Evolutionary conservation across 208 protist species (phyloP).

Genomic region (Crithidia sp.): DNA sequence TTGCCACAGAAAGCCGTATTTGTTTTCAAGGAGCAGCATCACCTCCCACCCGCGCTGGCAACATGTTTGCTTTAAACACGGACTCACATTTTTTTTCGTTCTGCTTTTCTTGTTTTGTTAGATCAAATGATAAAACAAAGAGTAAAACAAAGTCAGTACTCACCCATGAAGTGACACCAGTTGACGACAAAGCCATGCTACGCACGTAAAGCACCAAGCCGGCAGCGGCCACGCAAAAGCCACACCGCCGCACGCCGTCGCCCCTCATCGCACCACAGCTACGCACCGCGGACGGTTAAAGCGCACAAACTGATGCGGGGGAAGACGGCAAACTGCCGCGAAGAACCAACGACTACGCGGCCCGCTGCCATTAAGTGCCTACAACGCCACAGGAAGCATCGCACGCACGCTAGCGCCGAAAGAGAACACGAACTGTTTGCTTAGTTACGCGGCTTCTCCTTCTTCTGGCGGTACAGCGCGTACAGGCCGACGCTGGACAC

Average conservation of each 20-base stretch:
- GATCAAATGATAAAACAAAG: neutral
- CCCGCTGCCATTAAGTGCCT: too few species aligned
- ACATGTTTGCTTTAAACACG: too few species aligned
- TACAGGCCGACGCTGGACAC: conserved; percentile 98
- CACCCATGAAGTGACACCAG: neutral
- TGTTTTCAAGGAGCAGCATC: too few species aligned
- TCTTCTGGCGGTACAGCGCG: conserved; percentile 98
- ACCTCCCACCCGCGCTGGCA: too few species aligned
- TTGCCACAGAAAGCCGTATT: too few species aligned
- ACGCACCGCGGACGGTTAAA: too few species aligned
- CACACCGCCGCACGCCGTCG: too few species aligned
- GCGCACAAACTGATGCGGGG: too few species aligned
- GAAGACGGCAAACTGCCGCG: too few species aligned
- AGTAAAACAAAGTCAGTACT: neutral
- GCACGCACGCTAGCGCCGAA: neutral
- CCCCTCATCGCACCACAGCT: too few species aligned
- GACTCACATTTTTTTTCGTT: neutral
- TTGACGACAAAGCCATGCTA: neutral
- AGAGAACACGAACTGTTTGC: neutral
- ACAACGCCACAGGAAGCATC: neutral
- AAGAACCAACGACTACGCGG: too few species aligned
- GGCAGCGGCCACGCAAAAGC: neutral
- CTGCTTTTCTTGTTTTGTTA: neutral
- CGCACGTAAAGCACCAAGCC: neutral
- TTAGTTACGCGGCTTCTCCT: conserved; percentile 99